Evolutionary conservation across 2,329 filamentous ascomycete species (phyloP), one percentile per base, ranked within the genome.

Genomic region (Aspergillus sergii): DNA sequence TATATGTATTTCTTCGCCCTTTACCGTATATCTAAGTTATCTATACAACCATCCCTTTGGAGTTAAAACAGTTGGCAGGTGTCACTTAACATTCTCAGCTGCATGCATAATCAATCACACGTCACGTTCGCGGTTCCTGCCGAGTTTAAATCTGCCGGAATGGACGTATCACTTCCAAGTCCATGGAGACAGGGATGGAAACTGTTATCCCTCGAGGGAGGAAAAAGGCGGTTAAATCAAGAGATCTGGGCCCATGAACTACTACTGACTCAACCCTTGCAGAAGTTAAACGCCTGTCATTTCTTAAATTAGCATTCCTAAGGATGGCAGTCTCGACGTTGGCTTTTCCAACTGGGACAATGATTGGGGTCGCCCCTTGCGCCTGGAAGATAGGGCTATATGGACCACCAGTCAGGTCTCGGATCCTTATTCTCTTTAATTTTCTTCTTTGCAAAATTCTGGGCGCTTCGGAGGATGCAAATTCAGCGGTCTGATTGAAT

Each of bases 261-360:
- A 55, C 51, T 55, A 55, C 51, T 12, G 51, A 19, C 30, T 23
- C 12, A 39, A 55, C 11, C 51, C 51, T 55, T 55, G 51, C 34
- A 39, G 51, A 14, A 32, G 7, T 41, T 10, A 32, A 51, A 39
- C 51, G 32, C 32, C 32, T 21, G 51, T 39, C 51, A 55, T 26
- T 55, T 55, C 51, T 55, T 55, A 36, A 55, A 39, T 55, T 55
- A 55, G 51, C 51, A 55, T 23, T 55, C 34, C 32, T 8, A 55
- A 28, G 34, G 51, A 21, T 39, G 12, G 51, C 36, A 12, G 51
- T 54, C n/a, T 34, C 32, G 26, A 39, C 34, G 9, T 32, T 19
- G 30, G 30, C 30, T 10, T 26, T 36, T 54, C 14, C 16, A n/a
- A 14, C 32, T 14, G n/a, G 51, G 51, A 54, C n/a, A 23, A 54